Evolutionary conservation across 73 alveolate species (phyloP).

Genomic region (Tetrahymena thermophila): DNA sequence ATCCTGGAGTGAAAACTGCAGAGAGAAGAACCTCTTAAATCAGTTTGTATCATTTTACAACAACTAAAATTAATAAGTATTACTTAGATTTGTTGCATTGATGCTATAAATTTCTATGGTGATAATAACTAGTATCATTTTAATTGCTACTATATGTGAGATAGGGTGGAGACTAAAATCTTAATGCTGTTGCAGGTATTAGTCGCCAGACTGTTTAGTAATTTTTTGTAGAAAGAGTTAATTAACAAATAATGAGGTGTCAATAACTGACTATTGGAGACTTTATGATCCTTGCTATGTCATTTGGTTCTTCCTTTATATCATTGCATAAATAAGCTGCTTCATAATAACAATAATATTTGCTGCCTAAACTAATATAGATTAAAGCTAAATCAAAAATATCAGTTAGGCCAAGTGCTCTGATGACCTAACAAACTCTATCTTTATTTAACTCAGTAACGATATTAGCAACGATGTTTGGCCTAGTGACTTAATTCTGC

Average conservation of each 20-base stretch:
- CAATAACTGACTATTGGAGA: background rate
- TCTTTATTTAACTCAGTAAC: background rate
- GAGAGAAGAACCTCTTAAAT: background rate
- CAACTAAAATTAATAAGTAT: background rate
- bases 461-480: background rate
- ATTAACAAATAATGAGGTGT: background rate
- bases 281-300: background rate
- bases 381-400: background rate
- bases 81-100: background rate
- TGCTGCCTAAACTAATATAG: background rate
- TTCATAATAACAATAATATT: background rate
- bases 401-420: background rate
- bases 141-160: background rate
- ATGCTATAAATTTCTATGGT: background rate
- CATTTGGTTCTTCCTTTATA: background rate
- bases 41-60: background rate
- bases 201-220: background rate
- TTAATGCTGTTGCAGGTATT: background rate
- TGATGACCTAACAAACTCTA: background rate
- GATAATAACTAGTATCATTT: background rate
- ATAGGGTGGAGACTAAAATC: background rate
- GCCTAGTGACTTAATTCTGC: background rate
- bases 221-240: background rate
- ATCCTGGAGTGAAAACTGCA: background rate
- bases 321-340: background rate